These are phyloP conservation scores for Trichoderma arundinaceum DNA, from an alignment of 2,329 filamentous ascomycete species.

Conservation along the genomic window DNA sequence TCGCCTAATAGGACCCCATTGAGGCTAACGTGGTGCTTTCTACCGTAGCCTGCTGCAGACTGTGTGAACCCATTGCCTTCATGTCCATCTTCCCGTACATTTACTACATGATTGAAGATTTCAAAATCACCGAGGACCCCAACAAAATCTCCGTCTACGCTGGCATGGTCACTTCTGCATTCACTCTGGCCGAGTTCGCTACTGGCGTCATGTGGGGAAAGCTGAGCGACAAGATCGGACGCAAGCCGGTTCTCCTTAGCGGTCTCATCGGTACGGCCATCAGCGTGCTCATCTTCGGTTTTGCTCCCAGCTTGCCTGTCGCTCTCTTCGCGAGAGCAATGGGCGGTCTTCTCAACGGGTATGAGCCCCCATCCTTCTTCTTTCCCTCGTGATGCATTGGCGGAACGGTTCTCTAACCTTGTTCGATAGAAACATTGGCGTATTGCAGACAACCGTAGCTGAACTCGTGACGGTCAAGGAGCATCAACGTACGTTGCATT, in stretches of 20 bases:
- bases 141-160: conserved; percentile 88
- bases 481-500: conserved; percentile 74
- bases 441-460: conserved; percentile 91
- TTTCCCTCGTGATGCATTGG: background rate
- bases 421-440: conserved; percentile 78
- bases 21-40: conserved; percentile 7
- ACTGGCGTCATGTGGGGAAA: conserved; percentile 93
- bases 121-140: conserved; percentile 79
- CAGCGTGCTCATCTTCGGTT: conserved; percentile 92
- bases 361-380: conserved; percentile 46
- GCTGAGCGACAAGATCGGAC: conserved; percentile 87
- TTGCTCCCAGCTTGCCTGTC: conserved; percentile 79
- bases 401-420: conserved; percentile 4
- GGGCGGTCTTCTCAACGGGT: conserved; percentile 92
- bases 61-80: conserved; percentile 98
- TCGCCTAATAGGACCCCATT: background rate
- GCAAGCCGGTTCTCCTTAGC: conserved; percentile 88
- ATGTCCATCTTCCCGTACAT: conserved; percentile 99
- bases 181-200: conserved; percentile 93
- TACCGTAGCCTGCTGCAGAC: conserved; percentile 78
- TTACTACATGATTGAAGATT: conserved; percentile 95
- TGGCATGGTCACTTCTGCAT: conserved; percentile 94
- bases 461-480: conserved; percentile 92
- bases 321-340: conserved; percentile 87
- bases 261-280: conserved; percentile 90